These are phyloP conservation scores for Glomus cerebriforme DNA, from an alignment of 192 early-diverging fungal species.

Conservation along the genomic window DNA sequence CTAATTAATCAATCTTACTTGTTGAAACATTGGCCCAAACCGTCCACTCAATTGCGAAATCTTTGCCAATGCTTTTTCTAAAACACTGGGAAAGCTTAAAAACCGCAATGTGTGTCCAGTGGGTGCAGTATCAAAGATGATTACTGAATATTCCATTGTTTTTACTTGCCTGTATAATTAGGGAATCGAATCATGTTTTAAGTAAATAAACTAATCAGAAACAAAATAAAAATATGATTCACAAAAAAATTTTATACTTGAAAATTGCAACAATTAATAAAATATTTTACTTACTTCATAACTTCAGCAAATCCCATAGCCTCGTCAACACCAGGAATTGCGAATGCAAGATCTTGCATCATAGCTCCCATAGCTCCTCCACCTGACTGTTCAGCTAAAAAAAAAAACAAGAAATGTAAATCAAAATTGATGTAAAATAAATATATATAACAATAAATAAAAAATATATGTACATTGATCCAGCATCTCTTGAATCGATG, in stretches of 20 bases:
- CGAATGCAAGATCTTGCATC: slow-evolving; percentile 98
- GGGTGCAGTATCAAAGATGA: slow-evolving; percentile 99
- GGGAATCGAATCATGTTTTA: neutral
- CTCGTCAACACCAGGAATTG: slow-evolving; percentile 99
- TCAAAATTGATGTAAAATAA: slow-evolving; percentile 7
- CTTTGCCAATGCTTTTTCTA: slow-evolving; percentile 98
- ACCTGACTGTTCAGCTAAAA: slow-evolving; percentile 64
- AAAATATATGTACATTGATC: slow-evolving; percentile 66
- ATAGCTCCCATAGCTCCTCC: slow-evolving; percentile 79
- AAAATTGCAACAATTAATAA: neutral
- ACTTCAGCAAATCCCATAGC: slow-evolving; percentile 99
- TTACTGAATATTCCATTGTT: slow-evolving; percentile 97
- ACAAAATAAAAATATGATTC: neutral
- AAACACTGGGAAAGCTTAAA: slow-evolving; percentile 94
- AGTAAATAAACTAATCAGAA: neutral
- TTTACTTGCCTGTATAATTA: slow-evolving; percentile 97
- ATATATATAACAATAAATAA: neutral
- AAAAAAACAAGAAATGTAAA: slow-evolving; percentile 16
- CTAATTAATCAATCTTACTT: slow-evolving; percentile 39
- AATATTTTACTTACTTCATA: slow-evolving; percentile 89
- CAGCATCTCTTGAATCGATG: slow-evolving; percentile 98
- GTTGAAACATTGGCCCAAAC: slow-evolving; percentile 97
- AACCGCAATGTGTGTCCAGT: slow-evolving; percentile 99
- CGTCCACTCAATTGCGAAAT: slow-evolving; percentile 88
- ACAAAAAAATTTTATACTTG: neutral